Evolutionary conservation across 2,329 filamentous ascomycete genomes (phyloP), one percentile per base, ranked within the genome.

Genomic region (Lasiodiplodia sp.): DNA sequence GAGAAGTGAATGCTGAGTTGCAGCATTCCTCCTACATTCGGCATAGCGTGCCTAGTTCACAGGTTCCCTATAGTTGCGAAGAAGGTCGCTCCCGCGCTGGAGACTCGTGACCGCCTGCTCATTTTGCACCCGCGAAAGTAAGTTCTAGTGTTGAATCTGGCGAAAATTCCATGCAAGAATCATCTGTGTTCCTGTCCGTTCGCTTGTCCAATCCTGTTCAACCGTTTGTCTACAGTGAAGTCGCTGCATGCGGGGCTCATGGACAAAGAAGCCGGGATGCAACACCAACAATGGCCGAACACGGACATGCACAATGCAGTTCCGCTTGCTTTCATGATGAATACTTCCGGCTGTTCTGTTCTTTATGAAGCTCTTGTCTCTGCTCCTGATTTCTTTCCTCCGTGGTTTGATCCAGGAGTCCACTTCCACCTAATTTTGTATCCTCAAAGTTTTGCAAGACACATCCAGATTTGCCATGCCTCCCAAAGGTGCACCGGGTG

Each of bases 311-410:
- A n/a, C 21, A 7, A n/a, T 7, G 37, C 60, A 64, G 14, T 18
- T 52, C 60, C 25, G 10, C 28, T 8, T 18, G 7, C 25, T 28
- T 62, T 25, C 16, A 25, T 6, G 23, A n/a, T 23, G 4, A 23
- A 47, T 16, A 21, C 25, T 7, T 14, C 21, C 14, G 10, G 4
- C 18, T 18, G 7, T 21, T 23, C 18, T 11, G 31, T 64, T 64
- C 60, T 64, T 64, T 64, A 52, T 64, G 28, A 52, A 40, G 34
- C 34, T 47, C 44, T 40, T 58, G n/a, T 37, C 16, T 11, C 31
- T 38, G 12, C 25, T 37, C 31, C 16, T 37, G 31, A 21, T n/a
- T 21, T 37, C 37, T 31, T 5, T 37, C 18, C 44, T 18, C 10
- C 21, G n/a, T n/a, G 11, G 18, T 47, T 47, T 47, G 14, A 7